A percentile compares a stretch with the other conserved stretches of the same genome.
Conservation (phyloP, 768 basidiomycete species). For the Naganishia randhawae region DNA sequence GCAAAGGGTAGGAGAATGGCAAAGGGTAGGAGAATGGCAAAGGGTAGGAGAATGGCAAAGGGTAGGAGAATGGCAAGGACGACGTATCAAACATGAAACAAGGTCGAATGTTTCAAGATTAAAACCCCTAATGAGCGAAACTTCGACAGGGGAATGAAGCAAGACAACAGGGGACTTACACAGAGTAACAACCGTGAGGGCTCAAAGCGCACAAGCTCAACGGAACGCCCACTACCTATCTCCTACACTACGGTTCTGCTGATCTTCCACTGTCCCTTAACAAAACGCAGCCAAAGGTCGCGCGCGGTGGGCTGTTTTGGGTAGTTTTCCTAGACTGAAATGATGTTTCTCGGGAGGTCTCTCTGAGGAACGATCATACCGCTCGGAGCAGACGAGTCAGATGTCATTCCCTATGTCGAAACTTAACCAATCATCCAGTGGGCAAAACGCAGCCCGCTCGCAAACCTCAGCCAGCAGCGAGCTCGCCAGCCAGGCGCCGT, state of each 20-base stretch:
- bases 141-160: background rate
- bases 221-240: background rate
- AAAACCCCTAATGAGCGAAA: background rate
- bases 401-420: background rate
- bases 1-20: too few species aligned
- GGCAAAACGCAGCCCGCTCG: slow-evolving; percentile 5
- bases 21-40: too few species aligned
- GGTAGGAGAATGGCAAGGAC: too few species aligned
- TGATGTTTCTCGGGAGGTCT: background rate
- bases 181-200: background rate
- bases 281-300: background rate
- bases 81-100: background rate
- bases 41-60: background rate
- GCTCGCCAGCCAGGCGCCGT: too few species aligned
- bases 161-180: background rate
- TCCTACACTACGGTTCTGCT: background rate
- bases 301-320: background rate
- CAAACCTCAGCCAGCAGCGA: too few species aligned
- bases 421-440: slow-evolving; percentile 1
- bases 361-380: background rate
- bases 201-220: background rate
- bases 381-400: background rate
- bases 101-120: background rate
- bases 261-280: background rate
- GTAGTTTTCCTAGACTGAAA: background rate